phyloP scores from a whole-genome alignment of 139 green algal species.

The Chlorella vulgaris region DNA sequence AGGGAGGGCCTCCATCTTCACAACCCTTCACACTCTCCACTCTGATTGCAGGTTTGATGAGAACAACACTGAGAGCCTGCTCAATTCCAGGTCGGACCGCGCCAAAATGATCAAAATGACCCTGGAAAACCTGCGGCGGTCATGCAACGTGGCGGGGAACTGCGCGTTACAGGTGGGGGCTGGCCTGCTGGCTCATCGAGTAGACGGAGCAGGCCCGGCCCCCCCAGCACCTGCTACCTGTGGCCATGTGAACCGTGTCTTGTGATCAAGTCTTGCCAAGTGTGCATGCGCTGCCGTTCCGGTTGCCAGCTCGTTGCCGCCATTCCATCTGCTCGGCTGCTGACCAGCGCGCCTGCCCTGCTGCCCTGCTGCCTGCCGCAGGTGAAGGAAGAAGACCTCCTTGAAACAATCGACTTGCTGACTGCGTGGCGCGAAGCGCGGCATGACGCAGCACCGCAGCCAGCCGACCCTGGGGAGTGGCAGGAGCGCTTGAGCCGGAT shows the following conservation, averaged over 20 bases:
- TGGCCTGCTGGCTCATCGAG: neutral
- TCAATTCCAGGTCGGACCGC: conserved; percentile 64
- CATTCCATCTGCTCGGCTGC: no score
- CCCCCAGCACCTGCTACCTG: no score
- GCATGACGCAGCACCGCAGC: no score
- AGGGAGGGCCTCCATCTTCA: no score
- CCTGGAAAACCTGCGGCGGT: conserved; percentile 79
- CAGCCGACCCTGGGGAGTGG: conserved; percentile 1
- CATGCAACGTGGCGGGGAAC: conserved; percentile 86
- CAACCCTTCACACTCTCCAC: neutral
- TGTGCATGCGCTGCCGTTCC: conserved; percentile 48
- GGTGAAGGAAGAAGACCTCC: neutral
- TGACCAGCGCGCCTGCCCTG: no score
- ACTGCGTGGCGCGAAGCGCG: no score
- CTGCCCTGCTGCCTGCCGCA: neutral
- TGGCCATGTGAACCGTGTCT: no score
- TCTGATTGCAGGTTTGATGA: conserved; percentile 73
- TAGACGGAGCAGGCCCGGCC: neutral
- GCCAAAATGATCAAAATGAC: conserved; percentile 67
- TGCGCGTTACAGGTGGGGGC: conserved; percentile 40
- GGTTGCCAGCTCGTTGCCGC: no score
- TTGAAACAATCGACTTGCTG: no score
- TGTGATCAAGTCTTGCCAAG: no score
- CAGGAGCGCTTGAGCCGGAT: neutral
- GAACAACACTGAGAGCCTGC: conserved; percentile 84